Evolutionary conservation across 2,329 filamentous ascomycete genomes (phyloP).

Genomic region (Hymenoscyphus linearis): DNA sequence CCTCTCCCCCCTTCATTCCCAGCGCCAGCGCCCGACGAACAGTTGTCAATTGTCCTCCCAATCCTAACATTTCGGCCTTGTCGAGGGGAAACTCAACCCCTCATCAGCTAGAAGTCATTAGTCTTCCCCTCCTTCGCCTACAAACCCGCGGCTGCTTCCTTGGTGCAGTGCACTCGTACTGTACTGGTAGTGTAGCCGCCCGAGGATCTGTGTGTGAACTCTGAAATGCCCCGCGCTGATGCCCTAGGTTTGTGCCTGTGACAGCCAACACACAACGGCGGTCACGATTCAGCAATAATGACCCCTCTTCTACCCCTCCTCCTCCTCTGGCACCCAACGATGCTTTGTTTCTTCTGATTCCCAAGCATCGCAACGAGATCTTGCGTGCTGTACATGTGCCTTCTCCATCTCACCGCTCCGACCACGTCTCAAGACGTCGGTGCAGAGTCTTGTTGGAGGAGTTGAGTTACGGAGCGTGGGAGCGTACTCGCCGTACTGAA

Average conservation of each 20-base stretch:
- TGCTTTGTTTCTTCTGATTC: not conserved
- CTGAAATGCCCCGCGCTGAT: not conserved
- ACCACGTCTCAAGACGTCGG: slow-evolving; percentile 10
- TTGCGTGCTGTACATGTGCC: slow-evolving; percentile 5
- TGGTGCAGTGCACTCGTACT: too few species aligned
- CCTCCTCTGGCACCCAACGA: not conserved
- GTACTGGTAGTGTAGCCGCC: not conserved
- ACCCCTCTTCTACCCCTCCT: slow-evolving; percentile 3
- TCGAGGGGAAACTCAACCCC: not conserved
- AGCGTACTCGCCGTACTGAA: too few species aligned
- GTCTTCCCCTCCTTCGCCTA: slow-evolving; percentile 2
- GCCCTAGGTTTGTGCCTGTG: slow-evolving; percentile 1
- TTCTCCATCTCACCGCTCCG: slow-evolving; percentile 18
- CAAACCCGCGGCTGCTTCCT: slow-evolving; percentile 5
- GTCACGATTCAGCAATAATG: not conserved
- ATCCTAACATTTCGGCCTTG: not conserved
- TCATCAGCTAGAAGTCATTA: not conserved
- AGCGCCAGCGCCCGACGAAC: not conserved
- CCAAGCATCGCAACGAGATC: slow-evolving; percentile 3
- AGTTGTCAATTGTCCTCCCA: not conserved
- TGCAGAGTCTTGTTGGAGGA: slow-evolving; percentile 1
- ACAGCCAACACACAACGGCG: slow-evolving; percentile 3
- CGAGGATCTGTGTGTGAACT: not conserved
- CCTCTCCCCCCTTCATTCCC: too few species aligned
- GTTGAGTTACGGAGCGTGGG: too few species aligned